phyloP scores from a whole-genome alignment of 1,139 yeast genomes.

The Debaryomyces singareniensis region DNA sequence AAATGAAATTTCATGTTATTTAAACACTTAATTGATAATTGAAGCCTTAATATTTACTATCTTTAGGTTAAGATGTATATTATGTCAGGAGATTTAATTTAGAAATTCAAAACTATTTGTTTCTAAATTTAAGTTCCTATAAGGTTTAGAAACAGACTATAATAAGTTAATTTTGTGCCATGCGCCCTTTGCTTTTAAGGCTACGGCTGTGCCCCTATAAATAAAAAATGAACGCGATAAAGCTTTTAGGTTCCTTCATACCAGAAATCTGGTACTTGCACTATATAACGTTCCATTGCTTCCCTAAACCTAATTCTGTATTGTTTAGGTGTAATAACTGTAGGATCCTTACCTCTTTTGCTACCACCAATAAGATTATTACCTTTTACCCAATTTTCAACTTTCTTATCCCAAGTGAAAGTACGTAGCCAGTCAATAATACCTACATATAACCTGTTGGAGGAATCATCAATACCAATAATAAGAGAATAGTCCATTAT shows the following conservation, averaged over 20 bases:
- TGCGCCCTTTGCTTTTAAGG: not conserved
- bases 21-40: too few species aligned
- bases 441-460: constrained; percentile 74
- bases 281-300: constrained; percentile 93
- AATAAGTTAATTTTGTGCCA: not conserved
- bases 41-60: too few species aligned
- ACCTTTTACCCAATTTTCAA: constrained; percentile 98
- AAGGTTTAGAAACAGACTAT: too few species aligned
- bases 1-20: constrained; percentile 12
- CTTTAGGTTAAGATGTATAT: too few species aligned
- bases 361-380: constrained; percentile 70
- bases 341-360: constrained; percentile 88
- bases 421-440: constrained; percentile 94
- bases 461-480: constrained; percentile 71
- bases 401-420: constrained; percentile 97
- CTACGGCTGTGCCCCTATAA: constrained; percentile 2
- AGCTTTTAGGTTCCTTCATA: constrained; percentile 32
- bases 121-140: constrained; percentile 1
- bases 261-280: constrained; percentile 92
- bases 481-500: constrained; percentile 98
- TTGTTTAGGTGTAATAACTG: constrained; percentile 94
- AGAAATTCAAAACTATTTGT: too few species aligned
- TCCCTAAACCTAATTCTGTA: constrained; percentile 90
- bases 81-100: too few species aligned
- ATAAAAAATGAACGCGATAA: constrained; percentile 2